Conservation (phyloP, 257 asterid genomes). For the Rubia yunnanensis region DNA sequence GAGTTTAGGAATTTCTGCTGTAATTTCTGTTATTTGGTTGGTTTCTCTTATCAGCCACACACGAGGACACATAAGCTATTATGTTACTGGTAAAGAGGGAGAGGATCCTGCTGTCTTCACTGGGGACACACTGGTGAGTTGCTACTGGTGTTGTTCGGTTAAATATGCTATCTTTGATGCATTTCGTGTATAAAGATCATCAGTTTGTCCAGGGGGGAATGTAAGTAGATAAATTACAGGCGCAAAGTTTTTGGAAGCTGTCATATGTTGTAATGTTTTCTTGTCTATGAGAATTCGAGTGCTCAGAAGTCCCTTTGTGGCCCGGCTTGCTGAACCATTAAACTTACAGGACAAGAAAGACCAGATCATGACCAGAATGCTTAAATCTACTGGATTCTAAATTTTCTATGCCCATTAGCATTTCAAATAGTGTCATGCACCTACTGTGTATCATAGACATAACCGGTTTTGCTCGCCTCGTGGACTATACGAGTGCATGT, state of each 20-base stretch:
- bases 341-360: not conserved
- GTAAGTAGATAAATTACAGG: not conserved
- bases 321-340: not conserved
- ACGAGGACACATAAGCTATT: conserved; percentile 88
- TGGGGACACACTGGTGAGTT: conserved; percentile 88
- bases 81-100: conserved; percentile 70
- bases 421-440: not conserved
- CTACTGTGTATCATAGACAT: not conserved
- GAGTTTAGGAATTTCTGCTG: not conserved
- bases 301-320: not conserved
- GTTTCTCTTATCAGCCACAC: conserved; percentile 60
- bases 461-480: too few relatives aligned
- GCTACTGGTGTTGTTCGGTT: not conserved
- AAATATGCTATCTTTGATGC: not conserved
- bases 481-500: not conserved
- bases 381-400: not conserved
- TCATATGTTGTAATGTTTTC: not conserved
- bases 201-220: not conserved
- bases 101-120: conserved; percentile 88
- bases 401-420: not conserved
- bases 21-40: not conserved
- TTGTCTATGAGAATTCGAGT: not conserved
- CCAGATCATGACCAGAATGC: not conserved
- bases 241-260: not conserved
- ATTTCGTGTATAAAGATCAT: not conserved